Conservation (phyloP, 768 basidiomycete species). For the Panus rudis region DNA sequence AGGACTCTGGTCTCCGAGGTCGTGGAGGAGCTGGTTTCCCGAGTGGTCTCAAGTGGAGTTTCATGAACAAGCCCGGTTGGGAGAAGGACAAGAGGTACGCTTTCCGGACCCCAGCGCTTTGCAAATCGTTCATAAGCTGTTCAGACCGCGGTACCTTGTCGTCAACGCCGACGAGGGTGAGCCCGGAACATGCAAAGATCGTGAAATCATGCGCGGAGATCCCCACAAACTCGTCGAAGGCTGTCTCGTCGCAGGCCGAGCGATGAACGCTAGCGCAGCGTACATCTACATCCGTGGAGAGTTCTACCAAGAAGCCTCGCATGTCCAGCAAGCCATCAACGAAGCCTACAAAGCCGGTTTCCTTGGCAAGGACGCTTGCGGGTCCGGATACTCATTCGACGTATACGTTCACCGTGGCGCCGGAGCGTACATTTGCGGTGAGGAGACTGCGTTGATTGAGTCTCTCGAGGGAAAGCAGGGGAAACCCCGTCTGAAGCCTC, state of each 20-base stretch:
- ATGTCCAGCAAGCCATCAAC: slow-evolving; percentile 91
- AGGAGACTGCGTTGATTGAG: slow-evolving; percentile 97
- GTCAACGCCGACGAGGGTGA: slow-evolving; percentile 99
- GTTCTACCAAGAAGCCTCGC: slow-evolving; percentile 91
- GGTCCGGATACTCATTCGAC: slow-evolving; percentile 90
- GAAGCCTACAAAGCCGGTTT: slow-evolving; percentile 90
- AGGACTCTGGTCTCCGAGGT: slow-evolving; percentile 92
- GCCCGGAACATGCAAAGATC: slow-evolving; percentile 98
- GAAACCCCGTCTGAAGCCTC: slow-evolving; percentile 95
- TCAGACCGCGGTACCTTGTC: slow-evolving; percentile 93
- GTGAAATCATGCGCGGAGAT: slow-evolving; percentile 95
- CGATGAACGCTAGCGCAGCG: slow-evolving; percentile 97
- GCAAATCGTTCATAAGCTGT: slow-evolving; percentile 25
- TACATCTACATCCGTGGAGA: slow-evolving; percentile 99
- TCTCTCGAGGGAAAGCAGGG: slow-evolving; percentile 97
- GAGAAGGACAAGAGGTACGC: slow-evolving; percentile 83
- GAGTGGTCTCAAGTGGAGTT: slow-evolving; percentile 93
- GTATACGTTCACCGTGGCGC: slow-evolving; percentile 98
- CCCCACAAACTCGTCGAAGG: slow-evolving; percentile 98
- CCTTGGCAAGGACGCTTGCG: slow-evolving; percentile 87
- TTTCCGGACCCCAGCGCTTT: neutral
- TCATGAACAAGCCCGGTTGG: slow-evolving; percentile 99
- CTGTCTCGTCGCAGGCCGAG: slow-evolving; percentile 92
- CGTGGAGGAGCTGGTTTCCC: slow-evolving; percentile 98
- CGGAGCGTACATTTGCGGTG: slow-evolving; percentile 97